These are phyloP conservation scores for Rosellinia necatrix DNA, from an alignment of 2,329 filamentous ascomycete genomes.

Conservation along the genomic window DNA sequence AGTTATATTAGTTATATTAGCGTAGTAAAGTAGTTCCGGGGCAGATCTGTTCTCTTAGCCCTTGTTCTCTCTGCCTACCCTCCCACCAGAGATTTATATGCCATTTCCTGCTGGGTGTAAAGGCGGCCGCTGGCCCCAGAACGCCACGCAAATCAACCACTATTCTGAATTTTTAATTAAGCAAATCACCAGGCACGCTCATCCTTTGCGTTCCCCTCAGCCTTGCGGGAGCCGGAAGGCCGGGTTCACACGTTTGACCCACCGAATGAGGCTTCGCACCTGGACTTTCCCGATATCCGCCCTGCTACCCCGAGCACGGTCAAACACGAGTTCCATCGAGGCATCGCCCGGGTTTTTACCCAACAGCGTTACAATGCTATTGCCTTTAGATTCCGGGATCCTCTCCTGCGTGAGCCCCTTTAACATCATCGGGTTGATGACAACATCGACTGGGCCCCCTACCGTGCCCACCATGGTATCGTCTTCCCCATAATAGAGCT, in stretches of 20 bases:
- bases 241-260: slow-evolving; percentile 30
- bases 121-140: not conserved
- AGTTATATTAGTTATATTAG: too few relatives aligned
- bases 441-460: slow-evolving; percentile 15
- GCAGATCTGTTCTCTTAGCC: not conserved
- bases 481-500: slow-evolving; percentile 30
- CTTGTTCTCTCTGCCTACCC: not conserved
- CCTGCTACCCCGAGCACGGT: slow-evolving; percentile 28
- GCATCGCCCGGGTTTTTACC: not conserved
- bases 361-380: slow-evolving; percentile 22
- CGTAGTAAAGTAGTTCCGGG: too few relatives aligned
- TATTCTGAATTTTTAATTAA: not conserved
- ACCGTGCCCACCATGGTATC: slow-evolving; percentile 18
- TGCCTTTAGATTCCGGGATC: slow-evolving; percentile 24
- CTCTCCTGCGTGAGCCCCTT: slow-evolving; percentile 22
- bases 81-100: too few relatives aligned
- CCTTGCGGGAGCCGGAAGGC: slow-evolving; percentile 23
- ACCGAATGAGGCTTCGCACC: slow-evolving; percentile 30
- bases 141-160: not conserved
- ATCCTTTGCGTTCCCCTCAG: not conserved
- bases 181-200: not conserved
- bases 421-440: slow-evolving; percentile 30
- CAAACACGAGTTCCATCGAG: slow-evolving; percentile 29
- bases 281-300: slow-evolving; percentile 32
- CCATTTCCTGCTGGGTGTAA: too few relatives aligned